Conservation (phyloP, 768 basidiomycete genomes). For the Russula dissimulans region DNA sequence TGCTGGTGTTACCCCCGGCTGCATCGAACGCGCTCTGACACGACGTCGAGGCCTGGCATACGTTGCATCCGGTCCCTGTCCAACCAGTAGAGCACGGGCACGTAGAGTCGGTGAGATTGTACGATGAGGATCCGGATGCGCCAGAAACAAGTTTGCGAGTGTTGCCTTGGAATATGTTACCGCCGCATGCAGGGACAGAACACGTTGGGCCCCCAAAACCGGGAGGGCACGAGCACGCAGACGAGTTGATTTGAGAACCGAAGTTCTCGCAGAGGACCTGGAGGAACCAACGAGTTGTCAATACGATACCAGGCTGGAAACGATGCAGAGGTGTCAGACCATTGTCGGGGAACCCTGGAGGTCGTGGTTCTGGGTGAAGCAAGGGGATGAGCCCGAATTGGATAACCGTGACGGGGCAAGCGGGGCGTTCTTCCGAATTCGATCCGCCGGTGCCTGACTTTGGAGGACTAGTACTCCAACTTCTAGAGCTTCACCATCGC, state of each 20-base stretch:
- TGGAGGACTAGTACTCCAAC: no score
- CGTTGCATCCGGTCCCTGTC: slow-evolving; percentile 72
- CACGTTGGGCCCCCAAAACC: slow-evolving; percentile 74
- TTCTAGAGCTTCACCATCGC: no score
- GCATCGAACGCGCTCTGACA: slow-evolving; percentile 58
- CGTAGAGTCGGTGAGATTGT: slow-evolving; percentile 56
- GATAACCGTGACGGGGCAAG: background rate
- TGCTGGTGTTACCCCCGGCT: slow-evolving; percentile 26
- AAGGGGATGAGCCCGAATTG: background rate
- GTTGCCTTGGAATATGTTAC: slow-evolving; percentile 68
- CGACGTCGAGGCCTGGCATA: slow-evolving; percentile 57
- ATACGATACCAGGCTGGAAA: background rate
- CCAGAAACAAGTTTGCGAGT: slow-evolving; percentile 41
- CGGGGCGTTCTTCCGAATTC: no score
- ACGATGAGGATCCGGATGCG: slow-evolving; percentile 31
- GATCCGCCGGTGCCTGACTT: no score
- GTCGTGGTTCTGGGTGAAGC: background rate
- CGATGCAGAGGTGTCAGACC: background rate
- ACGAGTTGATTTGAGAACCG: slow-evolving; percentile 42
- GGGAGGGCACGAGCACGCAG: slow-evolving; percentile 65
- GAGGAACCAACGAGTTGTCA: background rate
- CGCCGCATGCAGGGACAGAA: slow-evolving; percentile 64
- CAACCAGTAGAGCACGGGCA: slow-evolving; percentile 72
- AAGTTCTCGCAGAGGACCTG: slow-evolving; percentile 55
- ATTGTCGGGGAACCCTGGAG: background rate